Evolutionary conservation across 257 asterid species (phyloP), one percentile per base, ranked within the genome.

Genomic region (Ehretia macrophylla): DNA sequence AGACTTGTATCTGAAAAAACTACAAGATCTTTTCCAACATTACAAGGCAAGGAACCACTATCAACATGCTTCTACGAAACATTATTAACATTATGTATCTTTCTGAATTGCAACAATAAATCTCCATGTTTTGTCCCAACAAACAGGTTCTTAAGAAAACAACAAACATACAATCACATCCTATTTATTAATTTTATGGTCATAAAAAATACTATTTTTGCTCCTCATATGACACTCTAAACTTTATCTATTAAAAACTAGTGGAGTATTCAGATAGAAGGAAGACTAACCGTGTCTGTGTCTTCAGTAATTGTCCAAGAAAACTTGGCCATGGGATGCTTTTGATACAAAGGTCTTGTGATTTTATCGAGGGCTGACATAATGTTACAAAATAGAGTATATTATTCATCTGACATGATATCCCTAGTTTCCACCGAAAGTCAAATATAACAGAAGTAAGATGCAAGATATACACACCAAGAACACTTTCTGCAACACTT

Each of bases 241-340:
- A 27, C 35, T 42, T 42, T 42, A 42, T 42, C 1, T 42, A 14
- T 14, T 42, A 3, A 42, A 42, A 42, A 42, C 2, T 10, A 42
- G 47, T 42, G 4, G 20, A 51, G 5, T 51, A 20, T 14, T 11
- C 50, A 21, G 55, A n/a, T 48, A 58, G 38, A 60, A 49, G 12
- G 23, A 55, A 10, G 58, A 74, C 91, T 21, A 55, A 93, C 99
- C 83, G 99, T 93, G 72, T 89, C 95, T 0, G 85, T 74, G 64
- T 89, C 99, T 70, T 86, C 99, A 4, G 83, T 82, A 66, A 81
- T 50, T 60, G 94, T 93, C 99, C 97, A 88, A 55, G 99, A 89
- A 81, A 85, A 93, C 81, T 93, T 93, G 56, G 95, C 79, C 99
- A 89, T 93, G 8, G 99, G 97, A 79, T 89, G 99, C 79, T 93